Base-by-base conservation (phyloP, 2,329 filamentous ascomycete genomes). In the Cladosporium sphaerospermum region DNA sequence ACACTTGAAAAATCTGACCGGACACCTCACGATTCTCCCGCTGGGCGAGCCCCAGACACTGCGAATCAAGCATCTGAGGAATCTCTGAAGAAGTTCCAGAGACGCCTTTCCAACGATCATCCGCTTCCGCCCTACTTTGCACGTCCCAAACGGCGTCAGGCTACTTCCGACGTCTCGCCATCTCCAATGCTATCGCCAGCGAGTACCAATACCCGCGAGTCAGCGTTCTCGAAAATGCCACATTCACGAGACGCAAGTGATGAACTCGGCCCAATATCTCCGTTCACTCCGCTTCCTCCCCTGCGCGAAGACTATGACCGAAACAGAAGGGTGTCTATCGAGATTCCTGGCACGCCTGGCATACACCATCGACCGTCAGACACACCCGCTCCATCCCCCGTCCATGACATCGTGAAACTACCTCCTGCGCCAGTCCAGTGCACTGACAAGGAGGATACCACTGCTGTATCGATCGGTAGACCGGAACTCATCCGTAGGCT, bases 231-330 rank as follows among this genome's bases (percentile, higher is more conserved):
- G n/a, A n/a, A 14, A 8, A 32, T 1, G 0, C 40, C 9, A 11
- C 40, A 10, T 18, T 16, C 16, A 10, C 14, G 8, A 10, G 32
- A 51, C 7, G 16, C 9, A 8, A 34, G 7, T 31, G 32, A 16
- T 11, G 47, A 28, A 2, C 10, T 43, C 23, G 32, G 32, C 4
- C 40, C 47, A 7, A 16, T 44, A 9, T 51, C 51, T 10, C 44
- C 34, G 1, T 53, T 53, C 37, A 47, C 45, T 14, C 51, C 51
- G 23, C 37, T 53, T 28, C 43, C 51, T 8, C 51, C 51, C 3
- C n/a, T 53, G 16, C 51, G 51, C n/a, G 51, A 53, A 23, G 51
- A 53, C 19, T 53, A 46, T 11, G 51, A 53, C 44, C 45, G 51
- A 14, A n/a, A 43, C 41, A 46, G 51, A n/a, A 43, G 44, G 10